Conservation (phyloP, 2,329 filamentous ascomycete species). For the Fusarium xyrophilum region DNA sequence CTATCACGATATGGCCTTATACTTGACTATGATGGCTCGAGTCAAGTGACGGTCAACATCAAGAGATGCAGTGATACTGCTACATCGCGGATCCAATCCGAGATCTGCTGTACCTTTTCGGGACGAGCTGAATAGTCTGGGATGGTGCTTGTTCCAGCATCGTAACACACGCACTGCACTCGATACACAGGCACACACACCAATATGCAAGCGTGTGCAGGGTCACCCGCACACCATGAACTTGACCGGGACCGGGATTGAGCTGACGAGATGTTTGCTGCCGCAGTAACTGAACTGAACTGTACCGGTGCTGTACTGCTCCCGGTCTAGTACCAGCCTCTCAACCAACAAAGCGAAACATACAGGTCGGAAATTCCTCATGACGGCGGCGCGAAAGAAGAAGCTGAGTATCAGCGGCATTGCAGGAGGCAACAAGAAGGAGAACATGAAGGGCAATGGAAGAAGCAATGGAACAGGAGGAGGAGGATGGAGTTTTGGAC, state of each 20-base stretch:
- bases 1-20: not conserved
- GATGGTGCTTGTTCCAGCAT: slow-evolving; percentile 6
- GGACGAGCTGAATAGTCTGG: slow-evolving; percentile 7
- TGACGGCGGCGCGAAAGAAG: slow-evolving; percentile 25
- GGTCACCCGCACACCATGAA: slow-evolving; percentile 4
- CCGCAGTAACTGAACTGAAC: not conserved
- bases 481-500: slow-evolving; percentile 30
- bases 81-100: slow-evolving; percentile 7
- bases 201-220: slow-evolving; percentile 11
- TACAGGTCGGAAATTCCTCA: not conserved
- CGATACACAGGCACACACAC: not conserved
- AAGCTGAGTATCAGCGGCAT: slow-evolving; percentile 32
- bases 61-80: slow-evolving; percentile 1
- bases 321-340: slow-evolving; percentile 3
- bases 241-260: not conserved
- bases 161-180: not conserved
- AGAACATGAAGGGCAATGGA: slow-evolving; percentile 26
- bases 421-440: slow-evolving; percentile 17
- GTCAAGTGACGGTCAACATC: not conserved
- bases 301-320: not conserved
- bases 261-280: slow-evolving; percentile 17
- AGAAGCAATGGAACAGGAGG: slow-evolving; percentile 15
- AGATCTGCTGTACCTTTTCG: slow-evolving; percentile 14
- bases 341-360: not conserved
- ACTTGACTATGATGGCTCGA: not conserved